Evolutionary conservation across 306 rosid genomes (phyloP).

Genomic region (Gleditsia sinensis): DNA sequence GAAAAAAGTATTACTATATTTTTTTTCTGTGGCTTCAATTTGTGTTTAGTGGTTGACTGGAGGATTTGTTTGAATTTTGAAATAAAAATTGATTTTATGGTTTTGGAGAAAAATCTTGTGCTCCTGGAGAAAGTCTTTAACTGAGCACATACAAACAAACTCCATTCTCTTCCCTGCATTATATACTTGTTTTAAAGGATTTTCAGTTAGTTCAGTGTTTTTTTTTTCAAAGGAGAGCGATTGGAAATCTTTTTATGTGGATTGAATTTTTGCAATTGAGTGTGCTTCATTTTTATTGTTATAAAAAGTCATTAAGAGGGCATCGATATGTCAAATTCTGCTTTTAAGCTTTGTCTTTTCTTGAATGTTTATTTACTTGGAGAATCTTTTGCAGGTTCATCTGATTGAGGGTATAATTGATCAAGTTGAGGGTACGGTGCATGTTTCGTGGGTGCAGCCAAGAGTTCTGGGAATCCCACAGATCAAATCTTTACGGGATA

Average conservation of each 20-base stretch:
- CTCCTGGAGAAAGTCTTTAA: neutral
- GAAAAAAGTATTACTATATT: neutral
- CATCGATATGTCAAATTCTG: neutral
- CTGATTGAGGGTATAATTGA: slow-evolving; percentile 96
- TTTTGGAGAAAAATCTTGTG: neutral
- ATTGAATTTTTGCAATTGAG: neutral
- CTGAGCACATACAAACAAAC: neutral
- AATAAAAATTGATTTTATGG: neutral
- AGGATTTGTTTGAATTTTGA: neutral
- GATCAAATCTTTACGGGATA: slow-evolving; percentile 75
- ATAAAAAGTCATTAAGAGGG: neutral
- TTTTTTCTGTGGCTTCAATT: neutral
- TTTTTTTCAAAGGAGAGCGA: neutral
- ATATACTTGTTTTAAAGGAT: neutral
- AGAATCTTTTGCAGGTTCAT: slow-evolving; percentile 70
- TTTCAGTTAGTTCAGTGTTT: neutral
- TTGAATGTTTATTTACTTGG: neutral
- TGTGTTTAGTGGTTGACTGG: neutral
- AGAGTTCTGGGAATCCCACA: slow-evolving; percentile 86
- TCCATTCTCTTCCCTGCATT: neutral
- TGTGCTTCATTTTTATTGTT: neutral
- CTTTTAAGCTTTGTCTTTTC: neutral
- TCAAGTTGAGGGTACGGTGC: slow-evolving; percentile 93
- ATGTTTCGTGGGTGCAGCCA: slow-evolving; percentile 99
- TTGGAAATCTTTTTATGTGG: neutral